These are phyloP conservation scores for Penicillium antarcticum DNA, from an alignment of 495 filamentous ascomycete genomes.

Conservation along the genomic window DNA sequence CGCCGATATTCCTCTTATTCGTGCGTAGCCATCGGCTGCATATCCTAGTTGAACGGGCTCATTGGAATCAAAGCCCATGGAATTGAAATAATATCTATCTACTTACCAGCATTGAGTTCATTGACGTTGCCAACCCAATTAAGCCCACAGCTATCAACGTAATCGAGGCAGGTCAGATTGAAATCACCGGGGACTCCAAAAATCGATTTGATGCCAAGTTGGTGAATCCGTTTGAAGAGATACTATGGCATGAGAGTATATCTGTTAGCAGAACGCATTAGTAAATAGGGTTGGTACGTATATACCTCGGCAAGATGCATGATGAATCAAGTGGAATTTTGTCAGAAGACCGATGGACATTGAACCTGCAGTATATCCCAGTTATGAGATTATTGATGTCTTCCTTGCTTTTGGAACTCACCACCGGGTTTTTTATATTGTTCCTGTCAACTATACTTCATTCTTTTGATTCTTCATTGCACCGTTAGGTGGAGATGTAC, in stretches of 20 bases:
- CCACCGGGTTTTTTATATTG: not conserved
- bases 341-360: not conserved
- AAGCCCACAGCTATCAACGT: constrained; percentile 55
- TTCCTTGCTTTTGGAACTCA: not conserved
- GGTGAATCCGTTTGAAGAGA: constrained; percentile 64
- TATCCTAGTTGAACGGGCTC: no score
- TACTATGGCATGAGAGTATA: constrained; percentile 34
- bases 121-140: constrained; percentile 76
- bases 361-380: no score
- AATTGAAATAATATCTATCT: not conserved
- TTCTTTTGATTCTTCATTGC: no score
- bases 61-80: no score
- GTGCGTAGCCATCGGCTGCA: constrained; percentile 76
- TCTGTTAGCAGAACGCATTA: not conserved
- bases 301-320: constrained; percentile 1
- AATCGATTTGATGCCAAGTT: constrained; percentile 63
- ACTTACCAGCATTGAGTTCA: constrained; percentile 66
- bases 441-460: not conserved
- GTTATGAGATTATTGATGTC: no score
- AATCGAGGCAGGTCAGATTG: constrained; percentile 66
- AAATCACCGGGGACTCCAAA: constrained; percentile 73
- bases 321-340: not conserved
- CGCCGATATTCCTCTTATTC: constrained; percentile 65
- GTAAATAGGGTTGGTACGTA: not conserved
- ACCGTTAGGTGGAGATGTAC: no score